These are phyloP conservation scores for Exsudoporus frostii DNA, from an alignment of 768 basidiomycete species.

Conservation along the genomic window DNA sequence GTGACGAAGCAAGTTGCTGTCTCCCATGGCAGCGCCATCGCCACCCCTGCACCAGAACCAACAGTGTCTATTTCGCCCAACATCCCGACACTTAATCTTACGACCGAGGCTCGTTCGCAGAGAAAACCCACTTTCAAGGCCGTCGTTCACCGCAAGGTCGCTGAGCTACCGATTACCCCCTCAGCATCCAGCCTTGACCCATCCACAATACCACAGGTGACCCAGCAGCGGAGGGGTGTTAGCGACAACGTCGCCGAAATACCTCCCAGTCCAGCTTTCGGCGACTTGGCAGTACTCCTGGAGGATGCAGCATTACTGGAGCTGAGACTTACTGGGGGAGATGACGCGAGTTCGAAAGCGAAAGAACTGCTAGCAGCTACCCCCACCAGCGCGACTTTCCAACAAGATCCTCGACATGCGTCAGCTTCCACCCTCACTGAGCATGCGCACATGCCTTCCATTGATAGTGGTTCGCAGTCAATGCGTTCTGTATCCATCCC, in stretches of 20 bases:
- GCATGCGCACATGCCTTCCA: slow-evolving; percentile 9
- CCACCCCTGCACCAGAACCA: slow-evolving; percentile 4
- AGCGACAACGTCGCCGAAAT: slow-evolving; percentile 26
- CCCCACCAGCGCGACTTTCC: slow-evolving; percentile 27
- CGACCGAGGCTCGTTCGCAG: slow-evolving; percentile 1
- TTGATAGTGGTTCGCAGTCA: slow-evolving; percentile 23
- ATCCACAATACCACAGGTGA: slow-evolving; percentile 27
- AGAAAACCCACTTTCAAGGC: slow-evolving; percentile 43
- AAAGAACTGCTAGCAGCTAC: slow-evolving; percentile 17
- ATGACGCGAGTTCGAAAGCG: slow-evolving; percentile 12
- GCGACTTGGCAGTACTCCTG: slow-evolving; percentile 53
- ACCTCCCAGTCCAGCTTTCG: slow-evolving; percentile 45
- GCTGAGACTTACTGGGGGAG: slow-evolving; percentile 48
- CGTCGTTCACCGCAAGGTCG: slow-evolving; percentile 55
- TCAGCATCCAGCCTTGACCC: slow-evolving; percentile 12
- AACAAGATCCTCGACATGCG: slow-evolving; percentile 15
- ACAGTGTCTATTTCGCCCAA: background rate
- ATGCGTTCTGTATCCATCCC: slow-evolving; percentile 29
- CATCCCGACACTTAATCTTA: slow-evolving; percentile 7
- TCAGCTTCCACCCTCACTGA: slow-evolving; percentile 25
- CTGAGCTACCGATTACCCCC: slow-evolving; percentile 32
- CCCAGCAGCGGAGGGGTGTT: slow-evolving; percentile 29
- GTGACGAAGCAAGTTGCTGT: background rate
- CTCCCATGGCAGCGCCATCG: background rate
- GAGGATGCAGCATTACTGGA: slow-evolving; percentile 60